These are phyloP conservation scores for Phoenix dactylifera DNA, from an alignment of 176 grass and related monocot species.

Conservation along the genomic window DNA sequence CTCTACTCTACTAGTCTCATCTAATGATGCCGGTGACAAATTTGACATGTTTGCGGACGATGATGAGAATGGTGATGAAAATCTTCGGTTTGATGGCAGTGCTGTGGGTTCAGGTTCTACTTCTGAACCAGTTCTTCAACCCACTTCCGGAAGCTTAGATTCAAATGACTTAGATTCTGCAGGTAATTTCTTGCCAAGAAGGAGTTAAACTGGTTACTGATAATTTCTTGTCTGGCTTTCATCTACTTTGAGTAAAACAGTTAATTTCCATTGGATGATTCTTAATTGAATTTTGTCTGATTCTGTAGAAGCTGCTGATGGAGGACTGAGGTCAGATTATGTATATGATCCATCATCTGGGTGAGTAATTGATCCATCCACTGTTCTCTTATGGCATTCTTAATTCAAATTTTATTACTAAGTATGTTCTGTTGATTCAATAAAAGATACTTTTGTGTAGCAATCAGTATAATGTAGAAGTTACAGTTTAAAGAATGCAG, in stretches of 20 bases:
- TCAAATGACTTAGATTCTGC: background rate
- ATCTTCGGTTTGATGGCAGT: slow-evolving; percentile 26
- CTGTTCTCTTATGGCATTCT: no score
- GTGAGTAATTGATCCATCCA: slow-evolving; percentile 27
- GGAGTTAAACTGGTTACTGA: background rate
- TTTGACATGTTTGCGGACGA: slow-evolving; percentile 83
- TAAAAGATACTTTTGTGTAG: no score
- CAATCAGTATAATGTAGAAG: no score
- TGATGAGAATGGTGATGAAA: slow-evolving; percentile 49
- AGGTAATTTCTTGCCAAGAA: slow-evolving; percentile 5
- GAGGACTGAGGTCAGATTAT: slow-evolving; percentile 60
- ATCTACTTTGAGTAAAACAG: background rate
- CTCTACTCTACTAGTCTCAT: slow-evolving; percentile 23
- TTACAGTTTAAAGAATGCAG: no score
- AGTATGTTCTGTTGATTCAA: no score
- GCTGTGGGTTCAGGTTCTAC: slow-evolving; percentile 23
- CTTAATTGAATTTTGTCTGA: slow-evolving; percentile 1
- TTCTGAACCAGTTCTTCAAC: slow-evolving; percentile 22
- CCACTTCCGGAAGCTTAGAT: slow-evolving; percentile 25
- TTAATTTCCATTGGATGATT: background rate
- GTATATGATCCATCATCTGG: slow-evolving; percentile 68
- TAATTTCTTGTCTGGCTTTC: no score
- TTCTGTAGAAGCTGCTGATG: slow-evolving; percentile 51
- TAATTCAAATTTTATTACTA: no score
- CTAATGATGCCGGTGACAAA: slow-evolving; percentile 42